phyloP scores from a whole-genome alignment of 2,329 filamentous ascomycete species.

The Paraphaeosphaeria sporulosa region DNA sequence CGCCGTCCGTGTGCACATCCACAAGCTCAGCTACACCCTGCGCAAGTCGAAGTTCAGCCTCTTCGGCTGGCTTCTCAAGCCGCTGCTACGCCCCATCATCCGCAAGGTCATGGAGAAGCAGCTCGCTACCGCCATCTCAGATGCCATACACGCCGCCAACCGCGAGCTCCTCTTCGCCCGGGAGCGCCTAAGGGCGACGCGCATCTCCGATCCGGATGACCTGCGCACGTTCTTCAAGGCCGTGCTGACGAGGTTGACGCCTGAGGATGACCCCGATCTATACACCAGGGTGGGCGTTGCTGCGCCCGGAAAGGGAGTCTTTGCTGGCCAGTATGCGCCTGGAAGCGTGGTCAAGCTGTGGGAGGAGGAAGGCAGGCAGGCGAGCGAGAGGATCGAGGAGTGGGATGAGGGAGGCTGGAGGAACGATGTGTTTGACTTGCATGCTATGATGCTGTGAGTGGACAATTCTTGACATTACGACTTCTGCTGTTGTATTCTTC shows the following conservation, averaged over 20 bases:
- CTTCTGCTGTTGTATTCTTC: too few species aligned
- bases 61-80: slow-evolving; percentile 83
- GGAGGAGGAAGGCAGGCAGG: slow-evolving; percentile 77
- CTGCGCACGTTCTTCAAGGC: slow-evolving; percentile 83
- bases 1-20: slow-evolving; percentile 79
- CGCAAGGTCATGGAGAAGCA: slow-evolving; percentile 81
- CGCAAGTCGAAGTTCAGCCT: slow-evolving; percentile 78
- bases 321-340: slow-evolving; percentile 85
- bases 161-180: slow-evolving; percentile 86
- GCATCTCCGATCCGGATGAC: slow-evolving; percentile 81
- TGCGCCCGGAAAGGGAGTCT: slow-evolving; percentile 68
- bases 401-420: slow-evolving; percentile 77
- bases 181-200: slow-evolving; percentile 83
- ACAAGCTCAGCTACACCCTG: slow-evolving; percentile 84
- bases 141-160: slow-evolving; percentile 76
- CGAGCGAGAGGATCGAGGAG: slow-evolving; percentile 77
- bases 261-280: slow-evolving; percentile 77
- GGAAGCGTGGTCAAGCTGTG: slow-evolving; percentile 90
- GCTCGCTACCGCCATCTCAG: slow-evolving; percentile 74
- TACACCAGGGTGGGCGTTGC: slow-evolving; percentile 76
- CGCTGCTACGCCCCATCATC: slow-evolving; percentile 80
- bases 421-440: slow-evolving; percentile 79
- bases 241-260: slow-evolving; percentile 76
- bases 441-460: slow-evolving; percentile 43
- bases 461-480: too few species aligned